Percentiles rank a stretch among this genome's conserved stretches.
Conservation (phyloP, 495 filamentous ascomycete genomes). For the Hyaloscypha hepaticicola region DNA sequence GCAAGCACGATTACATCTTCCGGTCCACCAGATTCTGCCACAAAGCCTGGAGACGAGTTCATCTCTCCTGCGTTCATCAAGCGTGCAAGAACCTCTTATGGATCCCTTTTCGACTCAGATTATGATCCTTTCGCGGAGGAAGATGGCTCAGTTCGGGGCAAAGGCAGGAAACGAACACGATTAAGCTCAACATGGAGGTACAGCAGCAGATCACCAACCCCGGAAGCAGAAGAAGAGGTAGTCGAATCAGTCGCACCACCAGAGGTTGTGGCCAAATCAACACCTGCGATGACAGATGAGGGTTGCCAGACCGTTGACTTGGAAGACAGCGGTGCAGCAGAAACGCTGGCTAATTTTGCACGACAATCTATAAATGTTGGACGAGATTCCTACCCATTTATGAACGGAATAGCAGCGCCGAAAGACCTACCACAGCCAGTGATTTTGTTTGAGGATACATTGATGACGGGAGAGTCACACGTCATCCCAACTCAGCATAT, state of each 20-base stretch:
- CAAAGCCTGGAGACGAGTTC: constrained; percentile 42
- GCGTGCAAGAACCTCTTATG: constrained; percentile 59
- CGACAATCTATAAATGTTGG: constrained; percentile 21
- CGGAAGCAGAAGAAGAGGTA: constrained; percentile 29
- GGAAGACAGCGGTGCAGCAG: constrained; percentile 33
- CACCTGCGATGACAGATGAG: constrained; percentile 43
- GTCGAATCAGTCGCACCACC: background rate
- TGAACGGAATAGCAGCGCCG: background rate
- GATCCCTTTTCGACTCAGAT: constrained; percentile 53
- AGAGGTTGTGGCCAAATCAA: constrained; percentile 7
- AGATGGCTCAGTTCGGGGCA: constrained; percentile 58
- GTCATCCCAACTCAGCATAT: background rate
- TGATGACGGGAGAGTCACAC: background rate
- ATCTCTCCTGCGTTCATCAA: constrained; percentile 77
- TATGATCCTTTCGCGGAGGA: constrained; percentile 72
- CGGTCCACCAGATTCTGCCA: background rate
- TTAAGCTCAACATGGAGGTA: constrained; percentile 76
- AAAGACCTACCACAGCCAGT: background rate
- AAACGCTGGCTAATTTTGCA: constrained; percentile 18
- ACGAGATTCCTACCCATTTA: background rate
- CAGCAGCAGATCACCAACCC: constrained; percentile 43
- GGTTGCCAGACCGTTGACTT: constrained; percentile 47
- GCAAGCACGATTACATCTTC: background rate
- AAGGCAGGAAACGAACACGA: constrained; percentile 67
- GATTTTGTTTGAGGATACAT: background rate